These are phyloP conservation scores for Tetrahymena thermophila DNA, from an alignment of 73 alveolate genomes.

Conservation along the genomic window DNA sequence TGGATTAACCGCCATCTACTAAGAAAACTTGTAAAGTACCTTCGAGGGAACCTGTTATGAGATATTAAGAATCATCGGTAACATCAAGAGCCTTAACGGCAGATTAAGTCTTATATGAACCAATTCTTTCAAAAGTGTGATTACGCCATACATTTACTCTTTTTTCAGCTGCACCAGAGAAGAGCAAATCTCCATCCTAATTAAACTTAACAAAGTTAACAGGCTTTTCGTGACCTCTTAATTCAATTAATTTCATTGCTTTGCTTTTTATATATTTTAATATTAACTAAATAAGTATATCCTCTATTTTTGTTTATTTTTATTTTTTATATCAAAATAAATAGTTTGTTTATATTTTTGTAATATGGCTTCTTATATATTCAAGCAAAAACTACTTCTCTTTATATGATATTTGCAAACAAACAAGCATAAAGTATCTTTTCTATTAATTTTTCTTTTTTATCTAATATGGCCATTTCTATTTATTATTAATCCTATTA, in stretches of 20 bases:
- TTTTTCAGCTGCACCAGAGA: constrained; percentile 80
- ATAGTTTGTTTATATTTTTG: not conserved
- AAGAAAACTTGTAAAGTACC: constrained; percentile 32
- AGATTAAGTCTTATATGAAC: constrained; percentile 67
- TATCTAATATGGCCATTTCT: not conserved
- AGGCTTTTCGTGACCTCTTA: constrained; percentile 87
- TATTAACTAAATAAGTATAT: not conserved
- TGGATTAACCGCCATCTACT: constrained; percentile 27
- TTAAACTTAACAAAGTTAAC: constrained; percentile 71
- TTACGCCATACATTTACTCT: constrained; percentile 69
- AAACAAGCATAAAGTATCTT: not conserved
- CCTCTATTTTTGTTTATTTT: not conserved
- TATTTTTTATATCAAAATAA: not conserved
- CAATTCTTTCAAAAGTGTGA: constrained; percentile 77
- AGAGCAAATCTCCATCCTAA: constrained; percentile 84
- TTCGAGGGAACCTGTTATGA: constrained; percentile 64
- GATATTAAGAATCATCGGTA: constrained; percentile 72
- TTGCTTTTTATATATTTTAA: not conserved
- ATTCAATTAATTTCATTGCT: constrained; percentile 72
- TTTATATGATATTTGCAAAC: not conserved
- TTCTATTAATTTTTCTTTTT: not conserved
- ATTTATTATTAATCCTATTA: not conserved
- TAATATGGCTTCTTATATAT: not conserved
- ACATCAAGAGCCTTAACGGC: constrained; percentile 83
- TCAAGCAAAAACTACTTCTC: not conserved